phyloP scores from a whole-genome alignment of 2,329 filamentous ascomycete genomes.

The Coleophoma cylindrospora region DNA sequence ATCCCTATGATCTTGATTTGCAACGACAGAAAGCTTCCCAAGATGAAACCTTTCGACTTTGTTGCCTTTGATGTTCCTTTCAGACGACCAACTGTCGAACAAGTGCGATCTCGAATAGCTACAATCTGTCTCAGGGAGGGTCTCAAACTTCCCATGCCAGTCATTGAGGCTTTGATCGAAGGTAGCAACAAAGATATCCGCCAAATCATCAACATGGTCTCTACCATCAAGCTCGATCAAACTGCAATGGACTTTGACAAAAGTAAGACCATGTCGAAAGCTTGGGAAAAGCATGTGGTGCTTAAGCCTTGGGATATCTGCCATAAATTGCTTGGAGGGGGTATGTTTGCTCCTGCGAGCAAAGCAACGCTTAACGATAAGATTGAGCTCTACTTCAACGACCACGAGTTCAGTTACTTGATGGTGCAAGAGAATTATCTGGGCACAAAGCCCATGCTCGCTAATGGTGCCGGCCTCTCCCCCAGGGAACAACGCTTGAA shows the following conservation, averaged over 20 bases:
- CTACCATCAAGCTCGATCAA: conserved; percentile 86
- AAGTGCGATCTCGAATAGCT: conserved; percentile 87
- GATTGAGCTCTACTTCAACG: conserved; percentile 98
- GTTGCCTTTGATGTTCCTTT: conserved; percentile 83
- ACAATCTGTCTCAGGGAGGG: conserved; percentile 93
- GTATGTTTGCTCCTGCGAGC: conserved; percentile 78
- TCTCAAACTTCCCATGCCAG: conserved; percentile 74
- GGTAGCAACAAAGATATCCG: conserved; percentile 94
- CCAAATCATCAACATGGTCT: conserved; percentile 98
- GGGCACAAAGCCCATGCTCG: conserved; percentile 67
- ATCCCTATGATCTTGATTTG: conserved; percentile 96
- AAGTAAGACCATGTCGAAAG: conserved; percentile 90
- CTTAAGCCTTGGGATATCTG: conserved; percentile 98
- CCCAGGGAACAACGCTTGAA: conserved; percentile 72
- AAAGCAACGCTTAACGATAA: conserved; percentile 93
- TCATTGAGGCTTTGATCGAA: conserved; percentile 91
- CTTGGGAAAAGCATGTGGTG: conserved; percentile 96
- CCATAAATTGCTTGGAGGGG: conserved; percentile 82
- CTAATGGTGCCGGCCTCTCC: conserved; percentile 51
- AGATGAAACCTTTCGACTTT: conserved; percentile 97
- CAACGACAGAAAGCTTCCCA: conserved; percentile 86
- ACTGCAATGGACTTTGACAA: conserved; percentile 75
- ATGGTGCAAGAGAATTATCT: conserved; percentile 99
- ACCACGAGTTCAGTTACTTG: conserved; percentile 93
- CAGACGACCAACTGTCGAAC: conserved; percentile 81